phyloP scores from a whole-genome alignment of 805 yeast genomes.

The Schizosaccharomyces lindneri region DNA sequence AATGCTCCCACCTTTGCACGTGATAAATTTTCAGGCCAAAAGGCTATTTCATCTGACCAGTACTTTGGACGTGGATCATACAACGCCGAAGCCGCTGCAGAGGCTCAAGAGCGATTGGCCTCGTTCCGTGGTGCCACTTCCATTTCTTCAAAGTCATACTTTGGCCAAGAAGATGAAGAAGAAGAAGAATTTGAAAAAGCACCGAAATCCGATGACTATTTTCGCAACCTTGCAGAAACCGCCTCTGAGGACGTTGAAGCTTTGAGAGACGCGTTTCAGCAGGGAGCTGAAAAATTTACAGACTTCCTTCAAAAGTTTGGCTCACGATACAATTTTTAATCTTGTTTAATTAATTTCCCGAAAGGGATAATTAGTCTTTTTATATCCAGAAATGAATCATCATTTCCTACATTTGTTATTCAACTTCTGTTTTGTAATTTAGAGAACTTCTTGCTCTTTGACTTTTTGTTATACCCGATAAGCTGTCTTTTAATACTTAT shows the following conservation, averaged over 20 bases:
- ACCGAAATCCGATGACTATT: slow-evolving; percentile 25
- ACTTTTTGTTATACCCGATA: too few relatives aligned
- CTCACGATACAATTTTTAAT: slow-evolving; percentile 17
- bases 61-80: slow-evolving; percentile 69
- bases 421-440: too few relatives aligned
- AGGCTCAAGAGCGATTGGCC: slow-evolving; percentile 61
- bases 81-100: slow-evolving; percentile 53
- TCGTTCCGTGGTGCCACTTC: slow-evolving; percentile 67
- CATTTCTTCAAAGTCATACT: slow-evolving; percentile 77
- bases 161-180: slow-evolving; percentile 56
- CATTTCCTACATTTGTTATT: too few relatives aligned
- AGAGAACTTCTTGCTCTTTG: too few relatives aligned
- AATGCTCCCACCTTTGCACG: slow-evolving; percentile 10
- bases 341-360: too few relatives aligned
- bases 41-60: slow-evolving; percentile 90
- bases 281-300: slow-evolving; percentile 75
- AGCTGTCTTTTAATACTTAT: too few relatives aligned
- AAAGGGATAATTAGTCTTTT: too few relatives aligned
- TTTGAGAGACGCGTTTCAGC: slow-evolving; percentile 74
- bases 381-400: too few relatives aligned
- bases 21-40: slow-evolving; percentile 58
- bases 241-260: slow-evolving; percentile 78
- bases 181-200: slow-evolving; percentile 15
- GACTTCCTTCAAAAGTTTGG: slow-evolving; percentile 54
- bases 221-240: slow-evolving; percentile 41